phyloP scores from a whole-genome alignment of 2,329 filamentous ascomycete species.

The Pseudomassariella vexata region DNA sequence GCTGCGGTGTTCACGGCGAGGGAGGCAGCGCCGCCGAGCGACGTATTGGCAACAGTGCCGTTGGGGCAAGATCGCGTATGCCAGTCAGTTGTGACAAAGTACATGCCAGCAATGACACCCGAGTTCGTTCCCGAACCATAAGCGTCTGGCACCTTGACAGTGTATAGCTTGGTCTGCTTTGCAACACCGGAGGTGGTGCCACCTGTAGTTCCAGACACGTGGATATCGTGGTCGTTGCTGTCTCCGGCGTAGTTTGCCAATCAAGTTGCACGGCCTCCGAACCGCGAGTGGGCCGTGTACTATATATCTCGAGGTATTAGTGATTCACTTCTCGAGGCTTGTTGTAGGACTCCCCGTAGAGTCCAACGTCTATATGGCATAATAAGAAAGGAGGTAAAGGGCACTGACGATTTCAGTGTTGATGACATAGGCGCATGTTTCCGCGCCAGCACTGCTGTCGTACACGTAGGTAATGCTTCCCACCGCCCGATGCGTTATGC shows the following conservation, averaged over 20 bases:
- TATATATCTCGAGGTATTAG: no score
- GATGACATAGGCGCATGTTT: conserved; percentile 35
- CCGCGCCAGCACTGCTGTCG: conserved; percentile 16
- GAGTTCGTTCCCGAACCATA: conserved; percentile 31
- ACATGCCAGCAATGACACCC: conserved; percentile 37
- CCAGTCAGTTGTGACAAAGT: conserved; percentile 32
- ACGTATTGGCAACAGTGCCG: conserved; percentile 50
- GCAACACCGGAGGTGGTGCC: conserved; percentile 37
- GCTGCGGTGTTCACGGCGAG: conserved; percentile 45
- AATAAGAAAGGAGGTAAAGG: no score
- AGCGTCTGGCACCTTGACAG: conserved; percentile 38
- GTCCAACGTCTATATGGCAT: no score
- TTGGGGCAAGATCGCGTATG: conserved; percentile 29
- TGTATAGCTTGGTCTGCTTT: conserved; percentile 36
- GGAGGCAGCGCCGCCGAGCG: conserved; percentile 43
- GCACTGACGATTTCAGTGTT: conserved; percentile 40
- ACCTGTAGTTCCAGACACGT: conserved; percentile 40
- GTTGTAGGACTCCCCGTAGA: no score
- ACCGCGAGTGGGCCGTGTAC: conserved; percentile 20
- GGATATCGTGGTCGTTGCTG: conserved; percentile 41
- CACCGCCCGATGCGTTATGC: conserved; percentile 9
- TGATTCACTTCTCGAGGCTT: no score
- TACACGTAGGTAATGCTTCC: conserved; percentile 18
- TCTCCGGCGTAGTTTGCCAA: conserved; percentile 31
- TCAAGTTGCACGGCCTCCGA: conserved; percentile 35